Base-by-base conservation (phyloP, 805 yeast species). In the Myxozyma monticola region DNA sequence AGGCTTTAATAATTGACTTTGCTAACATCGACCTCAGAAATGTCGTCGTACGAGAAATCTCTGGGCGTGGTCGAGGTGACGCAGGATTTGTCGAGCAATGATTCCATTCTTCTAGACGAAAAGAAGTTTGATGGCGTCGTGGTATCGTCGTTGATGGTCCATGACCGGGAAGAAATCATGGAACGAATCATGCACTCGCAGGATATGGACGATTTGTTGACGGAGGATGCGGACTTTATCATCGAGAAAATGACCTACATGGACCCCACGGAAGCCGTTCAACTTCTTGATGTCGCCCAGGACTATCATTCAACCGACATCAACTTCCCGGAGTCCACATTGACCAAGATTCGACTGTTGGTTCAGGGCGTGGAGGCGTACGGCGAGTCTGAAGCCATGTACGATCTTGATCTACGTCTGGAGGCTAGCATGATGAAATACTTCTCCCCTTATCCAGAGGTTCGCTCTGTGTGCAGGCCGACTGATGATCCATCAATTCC, bases 401-500 rank as follows among this genome's bases (percentile, higher is more conserved):
- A 41, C 26, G 37, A 31, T 24, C 39, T 42, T 29, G 56, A 51
- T 35, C 15, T 49, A 5, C 31, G 31, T 7, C 12, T 41, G 8
- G 47, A 49, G 38, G 56, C 56, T 1, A 12, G 26, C 3, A 21
- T 51, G 45, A 51, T 51, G 7, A 25, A 37, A 14, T 49, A 38
- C 37, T 49, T 28, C 40, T 51, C 56, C 15, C 84, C 85, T 4
- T 81, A 80, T 54, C 83, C 85, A 0, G 87, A 82, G n/a, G n/a
- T n/a, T n/a, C n/a, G n/a, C n/a, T n/a, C n/a, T n/a, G n/a, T n/a
- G n/a, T n/a, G n/a, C n/a, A 60, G 83, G 82, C 14, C 67, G 87
- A 29, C 59, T 40, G 85, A 81, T 57, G 83, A 81, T 52, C 76
- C 75, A 1, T 39, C 52, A 3, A 63, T 71, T 33, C 73, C 74